Conservation (phyloP, 2,329 filamentous ascomycete species). For the Tolypocladium paradoxum region DNA sequence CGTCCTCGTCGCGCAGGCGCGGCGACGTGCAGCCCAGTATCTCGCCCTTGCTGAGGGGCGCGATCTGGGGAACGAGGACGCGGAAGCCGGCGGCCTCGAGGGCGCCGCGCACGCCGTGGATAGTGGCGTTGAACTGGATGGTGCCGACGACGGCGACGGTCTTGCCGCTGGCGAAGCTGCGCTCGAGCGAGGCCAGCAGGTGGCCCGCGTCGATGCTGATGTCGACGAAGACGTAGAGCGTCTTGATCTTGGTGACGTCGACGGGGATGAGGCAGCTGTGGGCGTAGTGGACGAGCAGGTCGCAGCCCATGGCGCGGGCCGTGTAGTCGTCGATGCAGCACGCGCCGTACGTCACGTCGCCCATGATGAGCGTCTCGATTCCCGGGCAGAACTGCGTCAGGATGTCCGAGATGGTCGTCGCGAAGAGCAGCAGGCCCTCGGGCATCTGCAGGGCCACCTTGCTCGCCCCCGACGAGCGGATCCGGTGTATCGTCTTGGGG, state of each 20-base stretch:
- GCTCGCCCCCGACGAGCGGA: conserved; percentile 68
- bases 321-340: conserved; percentile 99
- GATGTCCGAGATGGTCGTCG: conserved; percentile 95
- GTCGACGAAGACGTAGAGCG: conserved; percentile 94
- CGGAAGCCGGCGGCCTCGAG: conserved; percentile 78
- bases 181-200: conserved; percentile 73
- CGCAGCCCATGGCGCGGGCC: conserved; percentile 83
- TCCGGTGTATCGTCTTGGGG: conserved; percentile 93
- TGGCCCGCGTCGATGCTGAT: conserved; percentile 91
- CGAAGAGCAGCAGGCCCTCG: conserved; percentile 88
- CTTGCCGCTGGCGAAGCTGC: conserved; percentile 78
- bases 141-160: conserved; percentile 90
- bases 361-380: conserved; percentile 93
- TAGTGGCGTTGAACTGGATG: conserved; percentile 96
- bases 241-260: conserved; percentile 93
- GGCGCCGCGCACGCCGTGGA: conserved; percentile 70
- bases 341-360: conserved; percentile 95
- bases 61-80: conserved; percentile 82
- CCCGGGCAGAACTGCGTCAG: conserved; percentile 87
- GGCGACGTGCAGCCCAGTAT: conserved; percentile 97
- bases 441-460: conserved; percentile 94
- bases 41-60: conserved; percentile 86
- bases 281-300: conserved; percentile 91
- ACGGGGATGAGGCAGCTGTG: conserved; percentile 95
- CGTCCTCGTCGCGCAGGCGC: conserved; percentile 44